phyloP scores from a whole-genome alignment of 495 filamentous ascomycete genomes.

The Daldinia vernicosa region DNA sequence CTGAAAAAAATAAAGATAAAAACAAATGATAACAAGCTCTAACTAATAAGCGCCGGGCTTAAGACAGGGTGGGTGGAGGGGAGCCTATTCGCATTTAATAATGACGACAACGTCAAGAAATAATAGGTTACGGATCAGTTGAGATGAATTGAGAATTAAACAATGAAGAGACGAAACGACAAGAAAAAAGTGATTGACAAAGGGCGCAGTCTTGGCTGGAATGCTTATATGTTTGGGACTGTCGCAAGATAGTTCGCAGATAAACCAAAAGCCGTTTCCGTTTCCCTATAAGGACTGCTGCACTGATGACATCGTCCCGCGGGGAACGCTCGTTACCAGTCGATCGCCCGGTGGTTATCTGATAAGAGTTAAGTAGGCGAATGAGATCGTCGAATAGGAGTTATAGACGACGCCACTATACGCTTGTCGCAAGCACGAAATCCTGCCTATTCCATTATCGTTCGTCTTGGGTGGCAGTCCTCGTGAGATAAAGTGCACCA shows the following conservation, averaged over 20 bases:
- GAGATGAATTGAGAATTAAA: conserved; percentile 16
- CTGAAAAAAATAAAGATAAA: conserved; percentile 15
- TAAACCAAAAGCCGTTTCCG: conserved; percentile 43
- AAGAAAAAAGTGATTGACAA: conserved; percentile 35
- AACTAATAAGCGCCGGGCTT: neutral
- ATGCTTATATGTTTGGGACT: conserved; percentile 36
- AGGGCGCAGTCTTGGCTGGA: conserved; percentile 35
- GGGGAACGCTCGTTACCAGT: conserved; percentile 42
- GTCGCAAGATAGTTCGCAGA: conserved; percentile 42
- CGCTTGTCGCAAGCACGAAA: conserved; percentile 31
- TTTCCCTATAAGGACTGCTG: conserved; percentile 36
- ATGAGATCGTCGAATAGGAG: conserved; percentile 28
- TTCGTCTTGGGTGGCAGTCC: conserved; percentile 29
- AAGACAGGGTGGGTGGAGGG: neutral
- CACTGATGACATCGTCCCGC: conserved; percentile 43
- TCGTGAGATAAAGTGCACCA: conserved; percentile 37
- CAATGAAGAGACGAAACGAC: conserved; percentile 19
- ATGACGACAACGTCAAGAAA: conserved; percentile 30
- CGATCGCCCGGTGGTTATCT: conserved; percentile 44
- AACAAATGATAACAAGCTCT: conserved; percentile 23
- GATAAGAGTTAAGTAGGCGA: conserved; percentile 39
- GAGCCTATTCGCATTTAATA: conserved; percentile 5
- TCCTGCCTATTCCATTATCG: conserved; percentile 31
- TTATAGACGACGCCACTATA: conserved; percentile 35
- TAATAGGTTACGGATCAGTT: conserved; percentile 15